Evolutionary conservation across 1,139 yeast genomes (phyloP).

Genomic region (Pichia sp.): DNA sequence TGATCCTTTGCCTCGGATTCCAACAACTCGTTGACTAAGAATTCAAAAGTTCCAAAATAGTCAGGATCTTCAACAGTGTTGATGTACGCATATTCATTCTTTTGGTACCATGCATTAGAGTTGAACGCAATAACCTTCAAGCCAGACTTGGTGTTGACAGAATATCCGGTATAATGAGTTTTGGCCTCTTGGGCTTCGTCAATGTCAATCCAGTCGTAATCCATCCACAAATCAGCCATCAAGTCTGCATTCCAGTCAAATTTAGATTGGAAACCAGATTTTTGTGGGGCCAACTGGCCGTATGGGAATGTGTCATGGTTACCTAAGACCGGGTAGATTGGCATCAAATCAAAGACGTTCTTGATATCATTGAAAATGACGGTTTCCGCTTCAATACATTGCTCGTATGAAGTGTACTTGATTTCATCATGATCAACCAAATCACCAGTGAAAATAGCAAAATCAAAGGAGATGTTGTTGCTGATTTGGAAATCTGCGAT

Average conservation of each 20-base stretch:
- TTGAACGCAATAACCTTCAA: conserved; percentile 61
- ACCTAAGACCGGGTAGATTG: conserved; percentile 64
- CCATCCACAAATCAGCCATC: conserved; percentile 55
- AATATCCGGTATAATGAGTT: conserved; percentile 59
- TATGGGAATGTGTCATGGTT: conserved; percentile 74
- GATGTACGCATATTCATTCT: conserved; percentile 61
- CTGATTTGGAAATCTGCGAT: conserved; percentile 37
- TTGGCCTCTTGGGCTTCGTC: conserved; percentile 35
- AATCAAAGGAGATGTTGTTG: conserved; percentile 42
- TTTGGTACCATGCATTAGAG: conserved; percentile 62
- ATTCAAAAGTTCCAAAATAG: conserved; percentile 59
- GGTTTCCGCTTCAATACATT: conserved; percentile 52
- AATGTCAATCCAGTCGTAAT: conserved; percentile 42
- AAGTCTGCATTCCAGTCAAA: conserved; percentile 59
- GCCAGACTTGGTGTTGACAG: conserved; percentile 52
- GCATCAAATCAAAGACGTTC: conserved; percentile 47
- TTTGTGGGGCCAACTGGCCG: conserved; percentile 59
- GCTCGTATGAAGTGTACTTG: conserved; percentile 42
- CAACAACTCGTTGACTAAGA: conserved; percentile 55
- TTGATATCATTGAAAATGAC: conserved; percentile 51
- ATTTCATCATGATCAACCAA: conserved; percentile 36
- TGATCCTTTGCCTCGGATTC: conserved; percentile 54
- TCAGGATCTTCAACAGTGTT: conserved; percentile 50
- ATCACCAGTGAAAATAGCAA: conserved; percentile 67
- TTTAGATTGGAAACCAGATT: conserved; percentile 43